Conservation (phyloP, 441 rosid genomes). For the Biscutella laevigata region DNA sequence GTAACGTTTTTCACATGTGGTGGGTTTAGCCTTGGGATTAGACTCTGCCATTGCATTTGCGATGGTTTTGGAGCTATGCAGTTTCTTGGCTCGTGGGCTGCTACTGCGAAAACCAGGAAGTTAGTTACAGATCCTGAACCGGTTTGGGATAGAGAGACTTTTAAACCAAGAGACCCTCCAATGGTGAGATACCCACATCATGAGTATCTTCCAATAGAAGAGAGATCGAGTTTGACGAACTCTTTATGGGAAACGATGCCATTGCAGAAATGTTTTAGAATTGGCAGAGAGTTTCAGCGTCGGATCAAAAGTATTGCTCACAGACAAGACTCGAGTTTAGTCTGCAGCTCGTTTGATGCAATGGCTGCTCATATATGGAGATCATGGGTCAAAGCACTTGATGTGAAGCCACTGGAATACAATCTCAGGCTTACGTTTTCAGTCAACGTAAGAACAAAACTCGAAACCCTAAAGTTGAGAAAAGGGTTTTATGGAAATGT, state of each 20-base stretch:
- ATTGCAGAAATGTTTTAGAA: conserved; percentile 59
- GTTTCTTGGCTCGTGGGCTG: conserved; percentile 71
- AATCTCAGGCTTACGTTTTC: conserved; percentile 77
- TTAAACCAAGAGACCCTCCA: conserved; percentile 68
- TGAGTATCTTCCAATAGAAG: conserved; percentile 66
- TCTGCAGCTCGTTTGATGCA: conserved; percentile 68
- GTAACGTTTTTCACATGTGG: conserved; percentile 71
- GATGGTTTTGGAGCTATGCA: conserved; percentile 96
- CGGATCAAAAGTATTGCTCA: conserved; percentile 53
- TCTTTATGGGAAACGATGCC: conserved; percentile 61
- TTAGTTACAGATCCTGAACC: conserved; percentile 52
- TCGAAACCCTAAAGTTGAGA: conserved; percentile 44
- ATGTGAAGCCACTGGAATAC: conserved; percentile 56
- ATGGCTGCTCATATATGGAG: conserved; percentile 87
- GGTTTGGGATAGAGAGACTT: conserved; percentile 63
- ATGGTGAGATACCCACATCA: conserved; percentile 45
- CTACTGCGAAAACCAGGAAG: conserved; percentile 47
- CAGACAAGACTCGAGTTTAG: conserved; percentile 27
- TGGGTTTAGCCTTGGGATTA: conserved; percentile 72
- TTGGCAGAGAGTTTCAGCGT: conserved; percentile 58
- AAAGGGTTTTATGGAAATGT: conserved; percentile 75
- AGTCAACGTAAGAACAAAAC: conserved; percentile 62
- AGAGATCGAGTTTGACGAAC: conserved; percentile 55
- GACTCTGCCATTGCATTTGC: conserved; percentile 81
- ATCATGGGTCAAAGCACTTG: conserved; percentile 86